Base-by-base conservation (phyloP, 192 early-diverging fungal species). In the Dissophora ornata region DNA sequence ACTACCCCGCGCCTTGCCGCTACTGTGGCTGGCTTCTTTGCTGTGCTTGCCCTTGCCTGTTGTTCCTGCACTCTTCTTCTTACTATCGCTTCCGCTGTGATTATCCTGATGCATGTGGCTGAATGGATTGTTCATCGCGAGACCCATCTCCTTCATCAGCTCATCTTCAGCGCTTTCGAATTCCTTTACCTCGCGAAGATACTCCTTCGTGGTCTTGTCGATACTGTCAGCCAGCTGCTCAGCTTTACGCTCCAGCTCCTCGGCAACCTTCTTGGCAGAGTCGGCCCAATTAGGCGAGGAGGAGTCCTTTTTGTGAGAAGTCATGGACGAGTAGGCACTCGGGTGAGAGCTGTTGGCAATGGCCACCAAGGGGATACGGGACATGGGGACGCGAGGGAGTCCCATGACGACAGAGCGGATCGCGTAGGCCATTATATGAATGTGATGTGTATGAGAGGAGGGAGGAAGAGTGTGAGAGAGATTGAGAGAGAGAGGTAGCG, bases 121-220 rank as follows among this genome's bases (percentile, higher is more conserved):
- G 28, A 4, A 5, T n/a, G n/a, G n/a, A 56, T 9, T 30, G 28
- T 15, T 61, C 51, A 65, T 59, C 6, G 71, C 71, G 13, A 75
- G 49, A 1, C 71, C 63, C 33, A 75, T 24, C 0, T 75, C 42
- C 63, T 47, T 75, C 22, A 66, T 15, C 19, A 75, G 45, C 7
- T 66, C 61, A 60, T 75, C 71, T 25, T 75, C 71, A 18, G 41
- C 57, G 25, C 13, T 45, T 19, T 65, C 62, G 30, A 60, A 75
- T 60, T 55, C 56, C 33, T 75, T 75, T 75, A 75, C 71, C 71
- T 75, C 71, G 12, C 56, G 38, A 5, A 75, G 22, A 59, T 75
- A 65, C 46, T 75, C 57, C 56, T 75, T 58, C 15, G 54, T 25
- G 7, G 36, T 22, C 11, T 49, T 36, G 2, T 48, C 55, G 16